Base-by-base conservation (phyloP, 805 yeast genomes). In the Candida ortonii region DNA sequence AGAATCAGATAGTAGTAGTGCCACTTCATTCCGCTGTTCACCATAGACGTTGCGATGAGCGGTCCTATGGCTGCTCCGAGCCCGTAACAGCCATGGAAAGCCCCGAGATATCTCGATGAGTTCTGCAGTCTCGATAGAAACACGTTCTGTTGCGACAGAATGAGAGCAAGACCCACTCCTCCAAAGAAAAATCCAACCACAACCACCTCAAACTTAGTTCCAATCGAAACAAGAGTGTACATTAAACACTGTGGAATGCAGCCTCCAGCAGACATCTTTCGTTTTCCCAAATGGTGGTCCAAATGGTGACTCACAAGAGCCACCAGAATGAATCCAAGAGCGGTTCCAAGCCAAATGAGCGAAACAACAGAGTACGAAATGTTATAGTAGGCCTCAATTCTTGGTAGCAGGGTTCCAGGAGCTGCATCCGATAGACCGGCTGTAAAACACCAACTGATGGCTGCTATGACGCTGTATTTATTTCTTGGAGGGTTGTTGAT, bases 61-160 rank as follows among this genome's bases (percentile, higher is more conserved):
- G 94, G 89, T 2, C 86, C 70, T 1, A 78, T 44, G 28, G 84
- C 77, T 1, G 88, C 85, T 2, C 89, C 88, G 3, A 76, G 46
- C 1, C 94, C 94, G 55, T 82, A 84, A 10, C 67, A 52, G 1
- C 85, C 89, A 59, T 84, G 93, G 38, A 73, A 62, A 16, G 67
- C 55, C 1, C 89, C 84, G 58, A 81, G 65, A 38, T 73, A 64
- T 34, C 70, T 73, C 29, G 82, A 76, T 30, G 76, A 69, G 38
- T 76, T 73, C 16, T 67, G 66, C 22, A 80, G 57, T 37, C 68
- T 55, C 4, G 77, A 59, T 13, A 76, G 40, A 44, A 74, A 76
- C 12, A 76, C 67, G 47, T 76, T 78, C 27, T 65, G 63, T 41
- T 74, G 78, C 4, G 80, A 64, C 16, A 71, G 39, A 2, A 68